Percentiles rank a stretch among this genome's conserved stretches.
Evolutionary conservation across 2,329 filamentous ascomycete species (phyloP).

Genomic region (Phaeosphaeriaceae sp.): DNA sequence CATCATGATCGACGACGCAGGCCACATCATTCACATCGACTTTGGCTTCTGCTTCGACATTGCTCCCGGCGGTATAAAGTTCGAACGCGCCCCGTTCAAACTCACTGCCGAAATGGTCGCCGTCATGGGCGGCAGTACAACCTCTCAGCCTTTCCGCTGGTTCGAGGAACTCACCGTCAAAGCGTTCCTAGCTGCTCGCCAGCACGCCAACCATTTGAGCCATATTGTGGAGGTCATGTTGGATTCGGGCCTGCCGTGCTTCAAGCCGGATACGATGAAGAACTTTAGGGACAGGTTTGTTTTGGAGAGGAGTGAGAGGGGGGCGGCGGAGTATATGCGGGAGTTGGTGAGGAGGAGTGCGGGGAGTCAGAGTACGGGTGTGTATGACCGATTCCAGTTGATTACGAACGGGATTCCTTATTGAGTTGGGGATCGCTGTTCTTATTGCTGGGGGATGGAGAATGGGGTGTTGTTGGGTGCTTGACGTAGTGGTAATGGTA

Average conservation of each 20-base stretch:
- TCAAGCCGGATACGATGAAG: conserved; percentile 93
- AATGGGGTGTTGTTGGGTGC: background rate
- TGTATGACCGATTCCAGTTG: conserved; percentile 98
- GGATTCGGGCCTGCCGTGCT: conserved; percentile 94
- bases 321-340: conserved; percentile 94
- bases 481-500: background rate
- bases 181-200: conserved; percentile 86
- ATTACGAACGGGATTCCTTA: conserved; percentile 98
- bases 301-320: conserved; percentile 86
- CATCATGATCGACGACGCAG: conserved; percentile 98
- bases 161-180: conserved; percentile 98
- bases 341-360: conserved; percentile 90
- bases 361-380: conserved; percentile 87
- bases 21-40: conserved; percentile 97
- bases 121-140: conserved; percentile 89
- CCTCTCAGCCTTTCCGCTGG: conserved; percentile 89
- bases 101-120: conserved; percentile 96
- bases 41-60: conserved; percentile 99
- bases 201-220: conserved; percentile 85
- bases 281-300: conserved; percentile 95
- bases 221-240: conserved; percentile 95
- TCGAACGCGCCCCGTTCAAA: conserved; percentile 98
- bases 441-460: background rate
- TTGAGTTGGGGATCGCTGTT: conserved; percentile 47
- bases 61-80: conserved; percentile 93